Base-by-base conservation (phyloP, 1,284 basidiomycete genomes). In the Cutaneotrichosporon sp. region DNA sequence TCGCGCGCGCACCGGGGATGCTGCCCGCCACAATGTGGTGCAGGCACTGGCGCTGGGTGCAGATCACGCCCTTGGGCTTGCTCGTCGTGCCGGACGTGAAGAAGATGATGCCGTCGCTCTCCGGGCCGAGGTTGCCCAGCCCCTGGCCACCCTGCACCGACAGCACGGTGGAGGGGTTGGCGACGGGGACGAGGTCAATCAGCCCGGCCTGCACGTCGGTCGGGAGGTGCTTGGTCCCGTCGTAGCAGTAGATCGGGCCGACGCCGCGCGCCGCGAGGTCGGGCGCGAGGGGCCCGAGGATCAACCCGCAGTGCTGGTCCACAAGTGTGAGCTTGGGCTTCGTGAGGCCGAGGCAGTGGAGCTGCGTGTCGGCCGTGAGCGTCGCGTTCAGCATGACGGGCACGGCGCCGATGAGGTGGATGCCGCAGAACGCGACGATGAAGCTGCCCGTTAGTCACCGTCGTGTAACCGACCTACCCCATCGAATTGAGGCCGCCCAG, bases 101-200 rank as follows among this genome's bases (percentile, higher is more conserved):
- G 67, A 77, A 77, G 54, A 77, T 73, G 25, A 75, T 71, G n/a
- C 67, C 75, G 56, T 77, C 76, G 47, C 69, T 70, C 47, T 78
- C 75, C 27, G 74, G 72, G 24, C 64, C 58, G 0, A 76, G 55
- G 1, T 11, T 42, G 16, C 66, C 63, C 24, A 75, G 36, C 2
- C 55, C 58, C n/a, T 24, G 20, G 33, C 53, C 47, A 16, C 16
- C 46, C 24, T 42, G 33, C 11, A 47, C 56, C 10, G 18, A n/a
- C 9, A 33, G 46, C 14, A 57, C 56, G 22, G 46, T 36, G 22
- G 13, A 8, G 18, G 49, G 46, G 46, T 24, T 50, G 24, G 46
- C 45, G 46, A 36, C 7, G 6, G 24, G 22, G 5, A 14, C 7
- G 27, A 50, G 18, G 27, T 50, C 47, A 9, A 14, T 20, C 8